These are phyloP conservation scores for Capsicum baccatum DNA, from an alignment of 257 asterid genomes.

Conservation along the genomic window DNA sequence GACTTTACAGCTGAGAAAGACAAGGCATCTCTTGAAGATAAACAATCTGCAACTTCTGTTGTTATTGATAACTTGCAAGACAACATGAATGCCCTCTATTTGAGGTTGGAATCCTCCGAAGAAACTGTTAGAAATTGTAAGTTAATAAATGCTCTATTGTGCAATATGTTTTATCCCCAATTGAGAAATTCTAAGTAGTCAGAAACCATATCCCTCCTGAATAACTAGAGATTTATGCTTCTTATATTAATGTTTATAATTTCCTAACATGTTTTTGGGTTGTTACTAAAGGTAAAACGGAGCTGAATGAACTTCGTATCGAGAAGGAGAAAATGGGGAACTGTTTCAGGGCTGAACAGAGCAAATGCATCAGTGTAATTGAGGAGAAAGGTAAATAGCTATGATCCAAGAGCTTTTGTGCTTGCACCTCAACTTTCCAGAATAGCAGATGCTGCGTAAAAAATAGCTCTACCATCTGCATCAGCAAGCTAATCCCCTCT, in stretches of 20 bases:
- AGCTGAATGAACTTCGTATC: constrained; percentile 65
- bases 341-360: constrained; percentile 60
- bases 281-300: constrained; percentile 70
- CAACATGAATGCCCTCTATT: constrained; percentile 63
- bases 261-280: constrained; percentile 36
- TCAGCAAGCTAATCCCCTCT: neutral
- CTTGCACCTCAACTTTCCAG: constrained; percentile 6
- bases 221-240: constrained; percentile 9
- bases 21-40: constrained; percentile 72
- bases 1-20: constrained; percentile 80
- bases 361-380: constrained; percentile 50
- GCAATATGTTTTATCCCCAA: neutral
- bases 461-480: neutral
- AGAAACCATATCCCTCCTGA: neutral
- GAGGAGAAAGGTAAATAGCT: constrained; percentile 77
- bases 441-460: constrained; percentile 8
- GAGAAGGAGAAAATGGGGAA: constrained; percentile 69
- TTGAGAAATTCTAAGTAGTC: neutral
- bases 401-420: constrained; percentile 1
- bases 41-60: constrained; percentile 71
- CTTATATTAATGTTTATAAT: constrained; percentile 4
- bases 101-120: constrained; percentile 74
- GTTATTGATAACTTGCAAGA: constrained; percentile 73
- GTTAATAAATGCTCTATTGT: constrained; percentile 34
- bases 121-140: constrained; percentile 72